A percentile compares a stretch with the other conserved stretches of the same genome.
These are phyloP conservation scores for Pseudogymnoascus sp. DNA, from an alignment of 2,329 filamentous ascomycete species.

Conservation along the genomic window DNA sequence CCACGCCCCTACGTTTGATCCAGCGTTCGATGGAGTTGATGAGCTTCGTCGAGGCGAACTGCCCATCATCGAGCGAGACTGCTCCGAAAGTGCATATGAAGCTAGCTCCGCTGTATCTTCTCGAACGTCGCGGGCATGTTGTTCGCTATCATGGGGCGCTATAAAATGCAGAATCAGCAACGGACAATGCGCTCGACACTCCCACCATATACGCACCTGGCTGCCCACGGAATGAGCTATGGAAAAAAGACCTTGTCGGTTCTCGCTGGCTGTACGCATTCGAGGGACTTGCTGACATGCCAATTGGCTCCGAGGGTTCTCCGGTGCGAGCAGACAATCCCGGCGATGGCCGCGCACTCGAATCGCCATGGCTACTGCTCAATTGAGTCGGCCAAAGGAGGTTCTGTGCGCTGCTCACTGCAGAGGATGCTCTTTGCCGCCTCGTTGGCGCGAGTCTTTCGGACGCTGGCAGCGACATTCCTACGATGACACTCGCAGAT, in stretches of 20 bases:
- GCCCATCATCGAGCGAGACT: conserved; percentile 27
- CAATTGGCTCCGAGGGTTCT: background rate
- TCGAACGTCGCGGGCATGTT: conserved; percentile 71
- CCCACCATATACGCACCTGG: conserved; percentile 38
- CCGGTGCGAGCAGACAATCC: background rate
- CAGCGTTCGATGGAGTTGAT: background rate
- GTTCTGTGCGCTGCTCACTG: background rate
- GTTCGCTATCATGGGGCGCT: conserved; percentile 58
- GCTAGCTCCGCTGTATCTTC: conserved; percentile 84
- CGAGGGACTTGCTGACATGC: background rate
- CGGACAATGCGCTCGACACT: background rate
- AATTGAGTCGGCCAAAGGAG: background rate
- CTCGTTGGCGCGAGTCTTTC: conserved; percentile 5
- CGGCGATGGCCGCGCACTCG: conserved; percentile 1
- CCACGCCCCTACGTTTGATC: conserved; percentile 24
- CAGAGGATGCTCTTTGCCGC: background rate
- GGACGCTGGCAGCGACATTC: conserved; percentile 11
- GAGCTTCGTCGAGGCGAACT: conserved; percentile 20
- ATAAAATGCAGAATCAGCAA: background rate
- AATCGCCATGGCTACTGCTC: background rate
- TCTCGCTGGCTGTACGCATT: conserved; percentile 44
- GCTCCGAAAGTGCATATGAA: conserved; percentile 68
- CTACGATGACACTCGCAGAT: conserved; percentile 6
- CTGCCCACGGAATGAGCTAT: conserved; percentile 54
- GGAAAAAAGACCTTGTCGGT: conserved; percentile 65